These are phyloP conservation scores for Plasmodium coatneyi DNA, from an alignment of 169 alveolate genomes.

Conservation along the genomic window DNA sequence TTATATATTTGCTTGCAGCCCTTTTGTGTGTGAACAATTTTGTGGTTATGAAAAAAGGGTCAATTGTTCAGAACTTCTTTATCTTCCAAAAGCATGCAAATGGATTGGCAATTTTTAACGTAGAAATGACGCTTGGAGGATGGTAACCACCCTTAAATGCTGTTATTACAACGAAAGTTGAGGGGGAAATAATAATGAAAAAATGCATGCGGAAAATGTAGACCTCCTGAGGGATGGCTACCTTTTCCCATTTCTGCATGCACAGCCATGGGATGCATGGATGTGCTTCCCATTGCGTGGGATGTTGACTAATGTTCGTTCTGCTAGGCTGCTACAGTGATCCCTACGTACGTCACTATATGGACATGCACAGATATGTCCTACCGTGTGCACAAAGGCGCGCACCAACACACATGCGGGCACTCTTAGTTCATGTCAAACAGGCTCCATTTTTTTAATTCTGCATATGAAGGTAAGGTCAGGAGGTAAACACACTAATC, in stretches of 20 bases:
- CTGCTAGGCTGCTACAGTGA: not conserved
- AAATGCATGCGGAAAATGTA: constrained; percentile 41
- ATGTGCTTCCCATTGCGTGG: not conserved
- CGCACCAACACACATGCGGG: not conserved
- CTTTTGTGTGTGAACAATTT: not conserved
- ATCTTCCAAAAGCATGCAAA: constrained; percentile 1
- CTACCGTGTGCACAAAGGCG: not conserved
- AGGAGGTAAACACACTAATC: not conserved
- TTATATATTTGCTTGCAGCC: not conserved
- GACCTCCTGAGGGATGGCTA: not conserved
- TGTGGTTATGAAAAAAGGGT: not conserved
- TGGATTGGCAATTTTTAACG: not conserved
- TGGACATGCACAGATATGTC: not conserved
- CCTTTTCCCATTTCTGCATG: constrained; percentile 38
- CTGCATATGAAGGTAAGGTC: not conserved
- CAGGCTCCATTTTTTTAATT: not conserved
- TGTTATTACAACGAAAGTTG: not conserved
- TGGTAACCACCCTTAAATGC: not conserved
- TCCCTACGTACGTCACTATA: not conserved
- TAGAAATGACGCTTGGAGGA: not conserved
- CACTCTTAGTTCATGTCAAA: not conserved
- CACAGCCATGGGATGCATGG: not conserved
- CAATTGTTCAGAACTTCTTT: not conserved
- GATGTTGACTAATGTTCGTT: not conserved
- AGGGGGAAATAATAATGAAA: not conserved